phyloP scores from a whole-genome alignment of 805 yeast species.

The Cyberlindnera xylosilytica region DNA sequence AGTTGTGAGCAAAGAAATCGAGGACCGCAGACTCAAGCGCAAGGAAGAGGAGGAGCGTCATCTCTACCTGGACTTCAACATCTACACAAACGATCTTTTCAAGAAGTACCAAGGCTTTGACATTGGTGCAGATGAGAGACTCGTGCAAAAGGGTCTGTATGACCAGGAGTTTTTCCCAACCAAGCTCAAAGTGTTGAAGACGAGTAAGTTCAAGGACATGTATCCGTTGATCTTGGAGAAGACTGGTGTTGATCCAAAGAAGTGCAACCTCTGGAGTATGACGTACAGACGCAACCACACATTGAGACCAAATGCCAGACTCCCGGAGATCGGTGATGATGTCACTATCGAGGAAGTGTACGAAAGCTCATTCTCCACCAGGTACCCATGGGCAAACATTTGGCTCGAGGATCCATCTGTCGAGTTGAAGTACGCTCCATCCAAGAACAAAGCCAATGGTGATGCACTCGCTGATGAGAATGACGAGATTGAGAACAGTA shows the following conservation, averaged over 20 bases:
- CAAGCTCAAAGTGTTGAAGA: conserved; percentile 51
- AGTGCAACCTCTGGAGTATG: conserved; percentile 61
- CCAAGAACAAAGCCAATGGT: conserved; percentile 8
- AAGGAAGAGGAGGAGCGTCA: conserved; percentile 73
- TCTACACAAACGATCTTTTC: conserved; percentile 55
- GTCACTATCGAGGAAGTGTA: conserved; percentile 51
- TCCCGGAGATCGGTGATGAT: conserved; percentile 32
- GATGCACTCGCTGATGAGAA: neutral
- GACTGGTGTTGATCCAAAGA: conserved; percentile 34
- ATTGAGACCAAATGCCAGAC: conserved; percentile 51
- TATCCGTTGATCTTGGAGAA: conserved; percentile 45
- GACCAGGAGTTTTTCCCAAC: conserved; percentile 46
- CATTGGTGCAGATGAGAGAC: conserved; percentile 58
- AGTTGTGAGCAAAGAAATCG: conserved; percentile 15
- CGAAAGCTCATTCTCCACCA: conserved; percentile 41
- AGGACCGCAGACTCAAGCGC: conserved; percentile 48
- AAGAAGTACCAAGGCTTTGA: conserved; percentile 70
- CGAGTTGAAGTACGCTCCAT: conserved; percentile 15
- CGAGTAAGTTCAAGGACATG: conserved; percentile 49
- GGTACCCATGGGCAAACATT: conserved; percentile 50
- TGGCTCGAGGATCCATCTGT: conserved; percentile 60
- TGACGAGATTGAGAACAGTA: conserved; percentile 12
- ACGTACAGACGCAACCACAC: conserved; percentile 63
- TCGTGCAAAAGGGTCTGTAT: conserved; percentile 44
- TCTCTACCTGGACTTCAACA: conserved; percentile 52